Percentiles rank a stretch among this genome's conserved stretches.
These are phyloP conservation scores for Dissophora ornata DNA, from an alignment of 192 early-diverging fungal species.

Conservation along the genomic window DNA sequence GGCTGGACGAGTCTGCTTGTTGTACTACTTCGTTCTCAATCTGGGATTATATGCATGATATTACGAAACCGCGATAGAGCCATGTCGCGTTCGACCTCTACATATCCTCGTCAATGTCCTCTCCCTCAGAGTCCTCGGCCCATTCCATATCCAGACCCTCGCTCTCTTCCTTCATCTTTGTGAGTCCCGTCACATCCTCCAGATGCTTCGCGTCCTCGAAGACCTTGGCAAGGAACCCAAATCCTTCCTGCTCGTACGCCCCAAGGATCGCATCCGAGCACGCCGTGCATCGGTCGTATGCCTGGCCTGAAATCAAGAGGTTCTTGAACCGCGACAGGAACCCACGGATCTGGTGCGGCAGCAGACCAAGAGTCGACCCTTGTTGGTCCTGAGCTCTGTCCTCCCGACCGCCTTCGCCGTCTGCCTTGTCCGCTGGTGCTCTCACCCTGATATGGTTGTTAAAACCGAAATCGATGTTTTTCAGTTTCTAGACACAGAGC, in stretches of 20 bases:
- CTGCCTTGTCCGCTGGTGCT: slow-evolving; percentile 68
- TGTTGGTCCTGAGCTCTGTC: not conserved
- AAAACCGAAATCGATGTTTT: no score
- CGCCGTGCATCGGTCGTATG: slow-evolving; percentile 91
- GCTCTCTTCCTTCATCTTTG: slow-evolving; percentile 80
- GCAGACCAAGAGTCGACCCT: slow-evolving; percentile 69
- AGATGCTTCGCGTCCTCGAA: slow-evolving; percentile 81
- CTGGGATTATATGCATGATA: no score
- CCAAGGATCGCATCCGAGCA: slow-evolving; percentile 79
- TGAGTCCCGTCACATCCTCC: slow-evolving; percentile 89
- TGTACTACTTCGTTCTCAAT: no score
- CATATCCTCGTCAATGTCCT: slow-evolving; percentile 53
- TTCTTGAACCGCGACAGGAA: slow-evolving; percentile 89
- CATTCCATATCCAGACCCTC: slow-evolving; percentile 85
- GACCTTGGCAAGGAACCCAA: slow-evolving; percentile 79
- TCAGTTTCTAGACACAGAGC: no score
- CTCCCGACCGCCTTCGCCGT: slow-evolving; percentile 33
- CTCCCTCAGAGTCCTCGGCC: slow-evolving; percentile 68
- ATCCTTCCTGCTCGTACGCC: slow-evolving; percentile 73
- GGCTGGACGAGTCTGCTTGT: no score
- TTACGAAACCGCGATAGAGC: no score
- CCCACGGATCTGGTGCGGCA: slow-evolving; percentile 96
- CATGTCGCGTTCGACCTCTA: no score
- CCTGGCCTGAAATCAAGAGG: slow-evolving; percentile 82
- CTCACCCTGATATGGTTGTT: slow-evolving; percentile 1